Base-by-base conservation (phyloP, 2,329 filamentous ascomycete species). In the Penicillium sp. region DNA sequence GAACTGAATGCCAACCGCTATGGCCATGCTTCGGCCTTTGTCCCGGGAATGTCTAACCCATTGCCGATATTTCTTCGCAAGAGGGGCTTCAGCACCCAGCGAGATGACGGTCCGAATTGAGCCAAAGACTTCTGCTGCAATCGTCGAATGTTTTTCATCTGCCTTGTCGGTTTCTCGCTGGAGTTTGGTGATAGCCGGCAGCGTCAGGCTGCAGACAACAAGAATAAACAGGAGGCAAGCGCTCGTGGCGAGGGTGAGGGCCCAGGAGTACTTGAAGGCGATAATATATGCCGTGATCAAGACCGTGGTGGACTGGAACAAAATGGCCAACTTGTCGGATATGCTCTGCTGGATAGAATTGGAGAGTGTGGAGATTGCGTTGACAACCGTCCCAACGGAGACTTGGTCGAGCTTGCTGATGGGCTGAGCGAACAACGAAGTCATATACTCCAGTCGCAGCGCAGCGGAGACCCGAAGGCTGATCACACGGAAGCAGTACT, bases 341-440 rank as follows among this genome's bases (percentile, higher is more conserved):
- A 85, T 79, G 18, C 81, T 82, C 27, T 82, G 73, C 57, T 85
- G 83, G 11, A 85, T 77, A 0, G 79, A 79, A 61, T 84, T 85
- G 35, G 82, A 78, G 0, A 80, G 79, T 0, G 78, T 78, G 0
- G 82, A 85, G 63, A 85, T 83, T 1, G 81, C 79, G 41, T 79
- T 80, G 0, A 80, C 78, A 13, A 83, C 80, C 16, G 79, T 78
- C 16, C 82, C 82, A 0, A 81, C 70, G 1, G 82, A 81, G 24
- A 83, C 71, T 18, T 78, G 75, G 56, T 83, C 83, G 16, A 85
- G 73, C 9, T 75, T 77, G 58, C 77, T 78, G 43, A 46, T 46
- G 16, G 43, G 43, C 22, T 31, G 43, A 7, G 43, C 24, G 3
- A 46, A 46, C 14, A 46, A 22, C 14, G 43, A 46, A 9, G 27